Conservation (phyloP, 768 basidiomycete genomes). For the Hypholoma sublateritium region DNA sequence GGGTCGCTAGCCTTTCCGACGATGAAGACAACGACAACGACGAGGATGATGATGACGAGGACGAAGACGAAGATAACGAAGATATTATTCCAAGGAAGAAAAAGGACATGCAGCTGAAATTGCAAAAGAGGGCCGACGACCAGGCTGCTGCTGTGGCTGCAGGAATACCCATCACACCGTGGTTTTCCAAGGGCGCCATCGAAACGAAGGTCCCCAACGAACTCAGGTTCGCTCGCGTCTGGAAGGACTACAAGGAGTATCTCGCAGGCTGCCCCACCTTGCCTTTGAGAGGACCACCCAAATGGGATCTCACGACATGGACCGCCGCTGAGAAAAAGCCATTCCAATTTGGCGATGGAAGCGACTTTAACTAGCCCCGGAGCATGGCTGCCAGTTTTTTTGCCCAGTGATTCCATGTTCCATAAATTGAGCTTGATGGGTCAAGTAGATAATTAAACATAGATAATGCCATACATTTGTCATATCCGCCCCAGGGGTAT, state of each 20-base stretch:
- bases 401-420: not conserved
- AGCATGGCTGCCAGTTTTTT: not conserved
- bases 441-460: not conserved
- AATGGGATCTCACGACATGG: conserved; percentile 40
- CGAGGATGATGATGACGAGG: not conserved
- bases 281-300: conserved; percentile 27
- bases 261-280: conserved; percentile 20
- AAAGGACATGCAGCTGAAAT: conserved; percentile 19
- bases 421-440: not conserved
- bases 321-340: conserved; percentile 24
- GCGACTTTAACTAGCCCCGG: not conserved
- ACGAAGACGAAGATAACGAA: conserved; percentile 20
- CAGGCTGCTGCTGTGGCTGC: not conserved
- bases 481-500: not conserved
- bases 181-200: conserved; percentile 28
- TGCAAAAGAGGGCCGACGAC: not conserved
- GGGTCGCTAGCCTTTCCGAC: conserved; percentile 21
- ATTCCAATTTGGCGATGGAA: conserved; percentile 25
- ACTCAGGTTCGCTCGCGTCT: conserved; percentile 27
- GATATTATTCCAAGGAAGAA: conserved; percentile 6
- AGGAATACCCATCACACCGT: conserved; percentile 17
- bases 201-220: conserved; percentile 23
- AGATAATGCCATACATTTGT: not conserved
- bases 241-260: conserved; percentile 39
- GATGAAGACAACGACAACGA: conserved; percentile 1